Evolutionary conservation across 2,329 filamentous ascomycete species (phyloP), one percentile per base, ranked within the genome.

Genomic region (Diplodia mutila): DNA sequence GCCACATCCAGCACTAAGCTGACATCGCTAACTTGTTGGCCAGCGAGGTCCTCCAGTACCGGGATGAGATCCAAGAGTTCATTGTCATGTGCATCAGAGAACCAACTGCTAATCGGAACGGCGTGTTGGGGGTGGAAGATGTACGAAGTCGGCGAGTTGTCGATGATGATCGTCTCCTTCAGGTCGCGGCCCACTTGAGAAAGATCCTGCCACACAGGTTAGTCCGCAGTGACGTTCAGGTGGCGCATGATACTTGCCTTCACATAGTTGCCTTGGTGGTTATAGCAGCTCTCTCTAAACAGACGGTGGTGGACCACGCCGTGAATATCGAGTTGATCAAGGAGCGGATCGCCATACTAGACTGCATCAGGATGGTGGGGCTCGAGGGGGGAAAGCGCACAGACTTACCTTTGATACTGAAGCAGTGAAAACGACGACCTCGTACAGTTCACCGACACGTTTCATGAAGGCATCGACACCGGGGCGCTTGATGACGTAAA

Each of bases 381-480:
- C 59, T 25, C n/a, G 46, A 37, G 27, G 27, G 57, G 37, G 5
- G 11, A 64, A 76, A 72, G 42, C 48, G 5, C 16, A 66, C 21
- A 25, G 18, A 72, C 74, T 72, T 82, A 94, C 93, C 88, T 99
- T 99, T 49, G 95, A 97, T 63, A 99, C 95, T 9, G 95, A 99
- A 65, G 95, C 95, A 49, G 95, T 99, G 78, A 99, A 99, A 54
- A 99, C 94, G 29, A 99, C 95, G 59, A 99, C 94, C 82, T 99
- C 95, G 75, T 98, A 99, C 61, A 99, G 85, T 81, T 99, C 95
- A 61, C 95, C 95, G 42, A 99, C 94, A 69, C 95, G 86, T 85
- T 98, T 98, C 93, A 99, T 97, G 80, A 99, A 99, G 71, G 96
- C 90, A 77, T 99, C 95, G 23, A 99, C 95, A 65, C 95, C 95